Evolutionary conservation across 352 stramenopile genomes (phyloP).

Genomic region (Phytophthora rubi): DNA sequence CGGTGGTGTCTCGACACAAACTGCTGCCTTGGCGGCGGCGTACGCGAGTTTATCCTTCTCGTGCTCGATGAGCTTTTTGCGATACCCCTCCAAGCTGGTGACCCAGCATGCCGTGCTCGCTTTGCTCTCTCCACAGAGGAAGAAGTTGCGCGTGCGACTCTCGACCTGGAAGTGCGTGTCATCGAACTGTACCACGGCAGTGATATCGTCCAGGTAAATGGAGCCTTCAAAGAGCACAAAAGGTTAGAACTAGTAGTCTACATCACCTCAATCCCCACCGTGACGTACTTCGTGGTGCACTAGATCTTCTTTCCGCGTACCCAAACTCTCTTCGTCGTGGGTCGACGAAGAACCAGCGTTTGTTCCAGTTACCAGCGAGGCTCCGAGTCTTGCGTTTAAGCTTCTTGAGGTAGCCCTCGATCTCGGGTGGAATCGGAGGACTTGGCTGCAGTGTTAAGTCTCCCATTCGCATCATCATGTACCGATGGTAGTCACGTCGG

Average conservation of each 20-base stretch:
- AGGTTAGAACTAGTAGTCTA: background rate
- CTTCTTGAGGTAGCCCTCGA: slow-evolving; percentile 89
- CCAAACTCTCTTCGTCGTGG: slow-evolving; percentile 76
- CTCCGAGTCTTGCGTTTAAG: slow-evolving; percentile 88
- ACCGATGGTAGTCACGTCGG: slow-evolving; percentile 2
- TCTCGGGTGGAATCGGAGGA: slow-evolving; percentile 67
- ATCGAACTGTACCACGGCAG: slow-evolving; percentile 85
- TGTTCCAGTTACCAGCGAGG: slow-evolving; percentile 81
- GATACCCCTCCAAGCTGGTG: slow-evolving; percentile 82
- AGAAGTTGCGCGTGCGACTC: slow-evolving; percentile 85
- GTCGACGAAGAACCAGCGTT: slow-evolving; percentile 89
- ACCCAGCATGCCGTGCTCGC: slow-evolving; percentile 82
- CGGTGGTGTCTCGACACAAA: slow-evolving; percentile 8
- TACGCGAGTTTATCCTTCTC: slow-evolving; percentile 68
- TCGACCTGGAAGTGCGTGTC: slow-evolving; percentile 89
- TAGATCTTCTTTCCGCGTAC: slow-evolving; percentile 63
- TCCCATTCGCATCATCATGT: slow-evolving; percentile 28
- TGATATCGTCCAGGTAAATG: slow-evolving; percentile 89
- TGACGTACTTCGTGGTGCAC: slow-evolving; percentile 51
- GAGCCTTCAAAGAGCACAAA: slow-evolving; percentile 46
- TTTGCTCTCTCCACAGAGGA: slow-evolving; percentile 86
- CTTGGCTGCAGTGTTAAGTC: slow-evolving; percentile 42
- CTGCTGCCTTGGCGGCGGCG: slow-evolving; percentile 20
- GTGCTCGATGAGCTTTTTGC: slow-evolving; percentile 69
- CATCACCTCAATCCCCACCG: background rate